Evolutionary conservation across 352 stramenopile genomes (phyloP), one percentile per base, ranked within the genome.

Genomic region (Pythium guiyangense): DNA sequence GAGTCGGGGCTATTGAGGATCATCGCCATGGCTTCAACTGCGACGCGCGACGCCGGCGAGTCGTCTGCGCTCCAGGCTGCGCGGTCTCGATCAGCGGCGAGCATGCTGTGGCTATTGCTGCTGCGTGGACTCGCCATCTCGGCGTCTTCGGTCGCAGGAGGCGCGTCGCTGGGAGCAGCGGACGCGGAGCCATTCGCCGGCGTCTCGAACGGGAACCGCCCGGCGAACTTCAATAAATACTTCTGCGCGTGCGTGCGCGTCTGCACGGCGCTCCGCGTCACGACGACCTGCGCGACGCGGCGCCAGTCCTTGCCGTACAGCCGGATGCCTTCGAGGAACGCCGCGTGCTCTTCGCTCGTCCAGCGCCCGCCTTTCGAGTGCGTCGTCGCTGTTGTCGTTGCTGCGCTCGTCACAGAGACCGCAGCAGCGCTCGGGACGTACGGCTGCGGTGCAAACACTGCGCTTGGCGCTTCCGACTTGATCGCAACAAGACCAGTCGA

Each of bases 151-250:
- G 5, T 48, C 46, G 46, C 25, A 27, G 12, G 37, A 26, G n/a
- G 20, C 0, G 10, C 26, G 9, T 4, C 20, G 10, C 53, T 53
- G 22, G 35, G 35, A 63, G 61, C 31, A 51, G 50, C 12, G 39
- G 55, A 3, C 66, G 62, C 37, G 60, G 49, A 11, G 18, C 18
- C 43, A 12, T 4, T 17, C 25, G 25, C 46, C 12, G 25, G 66
- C 2, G 73, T 49, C n/a, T 92, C 82, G 50, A 92, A 90, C 3
- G 79, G 79, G 57, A 89, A 90, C 22, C 77, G 78, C 45, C 83
- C 83, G 62, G 83, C 80, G 74, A 94, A 91, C 76, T 96, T 96
- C 67, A 93, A 88, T 83, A 96, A 92, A 89, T 96, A 96, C 66
- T 96, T 96, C 69, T 96, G 86, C 48, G 86, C 86, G 62, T 96